Percentiles rank a stretch among this genome's conserved stretches.
Evolutionary conservation across 2,329 filamentous ascomycete genomes (phyloP).

Genomic region (Metarhizium humberi): DNA sequence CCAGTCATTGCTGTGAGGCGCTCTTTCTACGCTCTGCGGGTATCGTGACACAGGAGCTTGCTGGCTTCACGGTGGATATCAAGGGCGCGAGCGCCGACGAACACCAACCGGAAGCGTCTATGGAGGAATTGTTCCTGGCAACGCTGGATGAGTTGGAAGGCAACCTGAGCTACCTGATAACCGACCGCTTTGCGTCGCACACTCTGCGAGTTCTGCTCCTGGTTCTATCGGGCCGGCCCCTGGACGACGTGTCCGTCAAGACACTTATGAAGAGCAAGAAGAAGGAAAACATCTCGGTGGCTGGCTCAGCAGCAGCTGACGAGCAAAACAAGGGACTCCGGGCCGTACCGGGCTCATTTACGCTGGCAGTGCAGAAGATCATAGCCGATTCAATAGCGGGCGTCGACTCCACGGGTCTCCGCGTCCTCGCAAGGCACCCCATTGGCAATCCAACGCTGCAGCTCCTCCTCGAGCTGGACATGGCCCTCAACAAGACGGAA

Average conservation of each 20-base stretch:
- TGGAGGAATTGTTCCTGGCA: conserved; percentile 78
- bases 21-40: conserved; percentile 79
- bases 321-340: conserved; percentile 35
- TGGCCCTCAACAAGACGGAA: conserved; percentile 53
- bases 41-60: conserved; percentile 65
- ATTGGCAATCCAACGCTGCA: conserved; percentile 92
- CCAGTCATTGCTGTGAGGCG: conserved; percentile 93
- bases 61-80: conserved; percentile 32
- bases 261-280: conserved; percentile 82
- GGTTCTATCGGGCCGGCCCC: conserved; percentile 72
- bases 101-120: conserved; percentile 46
- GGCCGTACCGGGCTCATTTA: conserved; percentile 71
- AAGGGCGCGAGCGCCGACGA: conserved; percentile 34
- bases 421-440: conserved; percentile 77
- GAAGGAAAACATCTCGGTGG: conserved; percentile 72
- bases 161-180: conserved; percentile 73
- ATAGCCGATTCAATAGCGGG: conserved; percentile 66
- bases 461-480: conserved; percentile 77
- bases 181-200: conserved; percentile 84
- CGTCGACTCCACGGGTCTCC: conserved; percentile 70
- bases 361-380: conserved; percentile 68
- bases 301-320: conserved; percentile 40
- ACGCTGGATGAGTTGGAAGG: conserved; percentile 83
- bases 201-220: conserved; percentile 77
- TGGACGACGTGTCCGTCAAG: conserved; percentile 60